A percentile compares a stretch with the other conserved stretches of the same genome.
Conservation (phyloP, 179 eudicot genomes). For the Spinacia oleracea region DNA sequence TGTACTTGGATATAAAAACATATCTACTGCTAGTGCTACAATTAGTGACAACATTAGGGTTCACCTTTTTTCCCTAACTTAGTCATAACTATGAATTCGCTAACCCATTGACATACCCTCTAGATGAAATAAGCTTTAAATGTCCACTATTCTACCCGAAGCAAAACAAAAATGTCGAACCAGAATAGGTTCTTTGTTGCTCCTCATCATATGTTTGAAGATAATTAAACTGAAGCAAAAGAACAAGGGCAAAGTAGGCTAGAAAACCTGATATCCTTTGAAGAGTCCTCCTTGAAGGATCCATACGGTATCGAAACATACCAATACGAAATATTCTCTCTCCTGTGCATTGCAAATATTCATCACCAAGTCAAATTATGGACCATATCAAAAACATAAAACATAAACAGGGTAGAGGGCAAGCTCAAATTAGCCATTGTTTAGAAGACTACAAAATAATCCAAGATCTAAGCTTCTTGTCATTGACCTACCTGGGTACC, state of each 20-base stretch:
- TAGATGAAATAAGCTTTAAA: background rate
- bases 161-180: background rate
- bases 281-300: conserved; percentile 70
- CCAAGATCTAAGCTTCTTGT: conserved; percentile 7
- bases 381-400: background rate
- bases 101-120: background rate
- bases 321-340: conserved; percentile 83
- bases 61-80: background rate
- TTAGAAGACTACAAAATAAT: conserved; percentile 6
- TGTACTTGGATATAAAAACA: background rate
- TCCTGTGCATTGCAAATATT: conserved; percentile 47
- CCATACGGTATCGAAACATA: conserved; percentile 75
- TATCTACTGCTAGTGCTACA: background rate
- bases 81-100: background rate
- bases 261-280: conserved; percentile 66
- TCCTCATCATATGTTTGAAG: background rate
- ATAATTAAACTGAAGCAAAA: background rate
- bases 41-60: background rate
- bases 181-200: background rate
- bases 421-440: background rate
- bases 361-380: conserved; percentile 2
- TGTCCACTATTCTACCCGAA: background rate
- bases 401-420: background rate
- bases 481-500: conserved; percentile 48
- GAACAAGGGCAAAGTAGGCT: conserved; percentile 8